Percentiles rank a stretch among this genome's conserved stretches.
Conservation (phyloP, 2,329 filamentous ascomycete genomes). For the Venturia nashicola region DNA sequence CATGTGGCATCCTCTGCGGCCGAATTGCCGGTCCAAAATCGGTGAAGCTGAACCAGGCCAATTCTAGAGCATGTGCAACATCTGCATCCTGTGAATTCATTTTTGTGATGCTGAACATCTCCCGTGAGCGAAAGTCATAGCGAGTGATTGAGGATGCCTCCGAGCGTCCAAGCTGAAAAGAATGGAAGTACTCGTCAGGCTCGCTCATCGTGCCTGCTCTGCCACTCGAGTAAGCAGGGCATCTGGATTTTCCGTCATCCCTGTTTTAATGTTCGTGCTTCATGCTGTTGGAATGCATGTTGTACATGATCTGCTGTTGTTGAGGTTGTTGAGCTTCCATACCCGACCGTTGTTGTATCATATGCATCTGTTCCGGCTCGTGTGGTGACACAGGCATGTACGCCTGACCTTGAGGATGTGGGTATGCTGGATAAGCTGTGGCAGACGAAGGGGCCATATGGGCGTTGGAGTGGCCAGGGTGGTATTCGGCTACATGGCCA, state of each 20-base stretch:
- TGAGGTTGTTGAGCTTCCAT: slow-evolving; percentile 15
- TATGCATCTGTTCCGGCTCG: slow-evolving; percentile 25
- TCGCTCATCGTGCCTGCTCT: neutral
- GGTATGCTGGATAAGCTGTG: slow-evolving; percentile 18
- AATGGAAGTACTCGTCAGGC: neutral
- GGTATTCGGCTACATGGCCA: slow-evolving; percentile 2
- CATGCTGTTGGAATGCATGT: slow-evolving; percentile 24
- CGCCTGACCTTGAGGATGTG: slow-evolving; percentile 19
- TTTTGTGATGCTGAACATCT: neutral
- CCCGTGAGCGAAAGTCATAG: neutral
- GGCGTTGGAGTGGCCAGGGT: slow-evolving; percentile 10
- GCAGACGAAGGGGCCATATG: slow-evolving; percentile 17
- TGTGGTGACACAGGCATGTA: slow-evolving; percentile 24
- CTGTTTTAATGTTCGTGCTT: slow-evolving; percentile 20
- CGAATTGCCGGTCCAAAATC: neutral
- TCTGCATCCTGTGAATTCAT: neutral
- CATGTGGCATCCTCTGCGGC: neutral
- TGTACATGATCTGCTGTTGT: slow-evolving; percentile 28
- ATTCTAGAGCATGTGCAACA: neutral
- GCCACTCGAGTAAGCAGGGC: neutral
- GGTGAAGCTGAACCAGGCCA: neutral
- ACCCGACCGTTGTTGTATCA: slow-evolving; percentile 19
- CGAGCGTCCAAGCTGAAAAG: neutral
- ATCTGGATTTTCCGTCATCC: neutral
- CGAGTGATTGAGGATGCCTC: neutral